Base-by-base conservation (phyloP, 2,329 filamentous ascomycete genomes). In the Pyricularia pennisetigena region DNA sequence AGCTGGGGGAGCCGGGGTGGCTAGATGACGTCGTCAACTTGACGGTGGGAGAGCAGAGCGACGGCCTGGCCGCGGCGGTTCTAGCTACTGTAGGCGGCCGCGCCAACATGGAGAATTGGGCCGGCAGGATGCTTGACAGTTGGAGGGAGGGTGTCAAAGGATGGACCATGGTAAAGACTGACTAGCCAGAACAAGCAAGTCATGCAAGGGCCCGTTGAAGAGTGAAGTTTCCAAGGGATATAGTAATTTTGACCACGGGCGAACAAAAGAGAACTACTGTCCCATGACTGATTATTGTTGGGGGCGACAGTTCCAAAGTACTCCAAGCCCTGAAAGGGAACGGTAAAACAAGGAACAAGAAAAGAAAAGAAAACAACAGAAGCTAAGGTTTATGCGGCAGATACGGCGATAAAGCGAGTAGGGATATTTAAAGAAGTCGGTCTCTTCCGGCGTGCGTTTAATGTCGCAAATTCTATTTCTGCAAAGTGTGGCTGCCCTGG, bases 131-230 rank as follows among this genome's bases (percentile, higher is more conserved):
- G n/a, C 71, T 78, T 26, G 74, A 78, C 30, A 78, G 76, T 65
- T 81, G 79, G 79, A 72, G 75, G 65, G 76, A 80, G 63, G 74
- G 75, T 4, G 73, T 79, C 2, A 77, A 75, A 69, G 79, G 79
- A 41, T 79, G 78, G 76, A 70, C 71, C 20, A 71, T 72, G 65
- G 75, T 79, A 3, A 77, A 74, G 71, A 74, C 77, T 70, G 78
- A 79, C 68, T 72, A 69, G 59, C 14, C 35, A 7, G 4, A 28
- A 16, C 10, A 62, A 20, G 24, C 24, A 16, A 26, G 24, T 62
- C 14, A 24, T 12, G 59, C 24, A 7, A 29, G 14, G 10, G 24
- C 2, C 30, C 6, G 41, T 49, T 49, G 24, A 29, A 28, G 59
- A 16, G 59, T 62, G 24, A 16, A 26, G 26, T 7, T 62, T 23